A percentile compares a stretch with the other conserved stretches of the same genome.
These are phyloP conservation scores for Ganoderma lingzhi DNA, from an alignment of 1,284 basidiomycete species.

Conservation along the genomic window DNA sequence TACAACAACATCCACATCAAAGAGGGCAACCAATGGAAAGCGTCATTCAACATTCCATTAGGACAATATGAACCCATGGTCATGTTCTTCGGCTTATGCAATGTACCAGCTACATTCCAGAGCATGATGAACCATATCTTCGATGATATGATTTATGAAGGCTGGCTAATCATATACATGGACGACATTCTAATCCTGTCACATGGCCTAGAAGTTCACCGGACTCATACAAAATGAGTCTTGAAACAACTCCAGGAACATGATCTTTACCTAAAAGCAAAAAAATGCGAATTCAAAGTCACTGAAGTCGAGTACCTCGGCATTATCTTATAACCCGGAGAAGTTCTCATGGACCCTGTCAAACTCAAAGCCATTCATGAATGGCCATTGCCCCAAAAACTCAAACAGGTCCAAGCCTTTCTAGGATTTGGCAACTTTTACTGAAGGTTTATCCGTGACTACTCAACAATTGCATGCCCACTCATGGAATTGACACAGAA, in stretches of 20 bases:
- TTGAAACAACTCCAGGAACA: background rate
- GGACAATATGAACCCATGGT: slow-evolving; percentile 13
- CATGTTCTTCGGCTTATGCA: slow-evolving; percentile 17
- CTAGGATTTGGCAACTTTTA: slow-evolving; percentile 56
- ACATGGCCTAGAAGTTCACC: background rate
- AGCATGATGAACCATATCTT: slow-evolving; percentile 17
- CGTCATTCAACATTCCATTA: slow-evolving; percentile 8
- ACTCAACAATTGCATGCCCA: too few species aligned
- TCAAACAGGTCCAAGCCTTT: slow-evolving; percentile 45
- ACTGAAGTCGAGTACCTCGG: too few species aligned
- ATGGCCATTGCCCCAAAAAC: slow-evolving; percentile 45
- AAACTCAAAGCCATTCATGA: slow-evolving; percentile 46
- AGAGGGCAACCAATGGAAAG: slow-evolving; percentile 16
- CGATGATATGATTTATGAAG: background rate
- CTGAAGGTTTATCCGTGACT: too few species aligned
- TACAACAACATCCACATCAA: slow-evolving; percentile 21
- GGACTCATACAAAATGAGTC: background rate
- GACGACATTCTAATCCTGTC: slow-evolving; percentile 16
- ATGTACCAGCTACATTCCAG: slow-evolving; percentile 14
- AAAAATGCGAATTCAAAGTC: too few species aligned
- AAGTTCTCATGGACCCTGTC: slow-evolving; percentile 45
- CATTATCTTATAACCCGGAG: background rate
- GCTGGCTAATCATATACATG: slow-evolving; percentile 9
- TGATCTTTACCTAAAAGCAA: background rate
- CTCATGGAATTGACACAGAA: too few species aligned